Base-by-base conservation (phyloP, 179 eudicot species). In the Silene vulgaris region DNA sequence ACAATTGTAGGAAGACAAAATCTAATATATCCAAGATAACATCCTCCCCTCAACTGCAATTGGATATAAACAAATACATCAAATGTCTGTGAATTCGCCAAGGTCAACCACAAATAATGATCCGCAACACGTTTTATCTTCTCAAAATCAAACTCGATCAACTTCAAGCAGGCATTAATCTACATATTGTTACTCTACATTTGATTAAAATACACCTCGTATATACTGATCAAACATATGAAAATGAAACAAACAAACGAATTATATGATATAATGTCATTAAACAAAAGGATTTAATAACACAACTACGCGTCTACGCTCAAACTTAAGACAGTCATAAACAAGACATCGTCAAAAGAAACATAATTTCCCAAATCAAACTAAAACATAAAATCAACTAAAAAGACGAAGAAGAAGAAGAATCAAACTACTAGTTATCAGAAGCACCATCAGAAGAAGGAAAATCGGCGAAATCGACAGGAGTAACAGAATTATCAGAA, bases 401-500 rank as follows among this genome's bases (percentile, higher is more conserved):
- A 32, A 32, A 32, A 32, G 37, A 32, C 3, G 37, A 32, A 32
- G 37, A 32, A 32, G 37, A 32, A 32, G 37, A 32, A 32, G 37
- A 32, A 32, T 32, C 37, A 32, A 32, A 32, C 37, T 29, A 29
- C 32, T 29, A 0, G 16, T 72, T 80, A 16, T 90, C 95, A 20
- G 88, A 9, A 71, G 65, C 76, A 14, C 79, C 88, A 20, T 87
- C 86, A 45, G 77, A 75, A 14, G 84, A 54, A 35, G 88, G 60
- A 60, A 72, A 72, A 76, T 91, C 94, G 0, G 89, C 74, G 77
- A 81, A 89, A 79, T 89, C 96, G 5, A 92, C 91, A 0, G 97
- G 92, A 0, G 85, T 85, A 81, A 91, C 94, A 21, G 95, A 83
- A 74, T 83, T 89, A 69, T 92, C 99, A 28, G 97, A 87, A 43